Conservation (phyloP, 164 flowering plant genomes). For the Stephania japonica region DNA sequence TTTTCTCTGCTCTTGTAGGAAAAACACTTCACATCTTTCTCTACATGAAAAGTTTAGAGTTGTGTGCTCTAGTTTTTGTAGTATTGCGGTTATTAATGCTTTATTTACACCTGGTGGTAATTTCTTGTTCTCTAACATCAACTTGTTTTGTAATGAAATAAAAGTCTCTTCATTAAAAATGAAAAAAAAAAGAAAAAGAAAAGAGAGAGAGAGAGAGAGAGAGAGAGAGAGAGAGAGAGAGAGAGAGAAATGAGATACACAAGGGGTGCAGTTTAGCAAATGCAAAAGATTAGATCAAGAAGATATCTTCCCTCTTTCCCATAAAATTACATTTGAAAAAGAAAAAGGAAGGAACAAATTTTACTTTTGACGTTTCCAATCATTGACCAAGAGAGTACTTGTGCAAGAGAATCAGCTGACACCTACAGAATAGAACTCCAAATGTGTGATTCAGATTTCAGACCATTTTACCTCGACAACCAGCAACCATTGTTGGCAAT, state of each 20-base stretch:
- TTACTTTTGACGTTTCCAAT: background rate
- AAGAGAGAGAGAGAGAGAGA: too few species aligned
- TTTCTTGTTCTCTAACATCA: too few species aligned
- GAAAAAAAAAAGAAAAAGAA: too few species aligned
- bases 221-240: too few species aligned
- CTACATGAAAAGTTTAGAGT: too few species aligned
- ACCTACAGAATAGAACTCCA: conserved; percentile 1
- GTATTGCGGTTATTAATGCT: too few species aligned
- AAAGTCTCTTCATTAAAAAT: too few species aligned
- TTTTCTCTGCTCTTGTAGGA: too few species aligned
- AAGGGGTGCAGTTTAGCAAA: background rate
- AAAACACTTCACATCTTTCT: too few species aligned
- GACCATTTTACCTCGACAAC: conserved; percentile 68
- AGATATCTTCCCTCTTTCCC: background rate
- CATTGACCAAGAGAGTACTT: background rate
- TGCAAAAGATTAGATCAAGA: background rate
- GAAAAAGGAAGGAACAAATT: background rate
- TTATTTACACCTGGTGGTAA: too few species aligned
- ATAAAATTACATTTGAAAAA: background rate
- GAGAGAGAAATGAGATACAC: background rate
- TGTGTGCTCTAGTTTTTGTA: too few species aligned
- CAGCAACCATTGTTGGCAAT: conserved; percentile 88
- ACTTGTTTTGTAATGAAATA: too few species aligned
- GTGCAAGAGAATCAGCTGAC: background rate
- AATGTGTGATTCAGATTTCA: background rate